Evolutionary conservation across 768 basidiomycete genomes (phyloP), one percentile per base, ranked within the genome.

Genomic region (Exsudoporus frostii): DNA sequence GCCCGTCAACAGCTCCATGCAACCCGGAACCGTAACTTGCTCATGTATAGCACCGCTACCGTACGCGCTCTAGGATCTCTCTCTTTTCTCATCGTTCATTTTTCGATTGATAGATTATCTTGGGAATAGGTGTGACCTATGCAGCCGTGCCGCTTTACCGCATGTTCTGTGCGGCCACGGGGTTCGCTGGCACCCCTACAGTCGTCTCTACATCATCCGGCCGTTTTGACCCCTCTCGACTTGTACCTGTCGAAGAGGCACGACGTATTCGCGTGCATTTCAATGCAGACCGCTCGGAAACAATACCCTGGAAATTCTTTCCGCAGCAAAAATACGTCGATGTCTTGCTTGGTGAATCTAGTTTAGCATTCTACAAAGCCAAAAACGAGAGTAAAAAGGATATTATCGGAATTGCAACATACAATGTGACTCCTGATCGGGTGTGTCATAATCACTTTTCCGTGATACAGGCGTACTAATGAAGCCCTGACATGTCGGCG

Each of bases 381-480:
- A 91, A 80, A 73, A 99, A 99, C 63, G 80, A 76, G 44, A 86
- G 90, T 10, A 74, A 84, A 44, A 77, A 88, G 59, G 97, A 98
- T 66, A 83, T 99, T 48, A 95, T 99, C 64, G 97, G 97, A 1
- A 98, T 99, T 68, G 96, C 95, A 32, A 98, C 97, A 6, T 99
- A 99, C 69, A 99, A 98, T 71, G 96, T 98, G 56, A 96, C 95
- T 0, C 97, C 97, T n/a, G 91, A 92, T 66, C 81, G 95, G 70
- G 96, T 97, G 65, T 42, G 87, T 75, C 9, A 7, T 11, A 1
- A 15, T 25, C 27, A 7, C 37, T 19, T 37, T 22, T 33, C 15
- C 5, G 32, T 36, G n/a, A 15, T 29, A 11, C 15, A 19, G 17
- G 29, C 22, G 22, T 15, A 36, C 40, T 56, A 11, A 48, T 37